Evolutionary conservation across 176 grass and related monocot species (phyloP).

Genomic region (Oropetium thomaeum): DNA sequence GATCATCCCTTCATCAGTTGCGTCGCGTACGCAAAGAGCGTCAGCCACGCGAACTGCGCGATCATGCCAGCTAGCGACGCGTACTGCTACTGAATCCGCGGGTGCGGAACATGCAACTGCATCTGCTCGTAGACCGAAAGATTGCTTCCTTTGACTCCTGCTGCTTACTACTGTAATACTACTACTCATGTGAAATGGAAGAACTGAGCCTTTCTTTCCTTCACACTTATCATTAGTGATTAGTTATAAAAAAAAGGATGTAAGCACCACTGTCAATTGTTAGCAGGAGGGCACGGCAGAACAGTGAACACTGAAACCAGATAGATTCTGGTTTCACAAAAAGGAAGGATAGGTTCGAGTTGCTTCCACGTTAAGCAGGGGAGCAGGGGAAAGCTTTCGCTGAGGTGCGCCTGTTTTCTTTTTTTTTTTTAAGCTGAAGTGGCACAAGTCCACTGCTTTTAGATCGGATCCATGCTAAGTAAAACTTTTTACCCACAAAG

Average conservation of each 20-base stretch:
- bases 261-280: neutral
- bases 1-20: neutral
- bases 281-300: neutral
- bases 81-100: constrained; percentile 13
- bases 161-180: neutral
- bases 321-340: neutral
- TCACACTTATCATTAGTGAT: neutral
- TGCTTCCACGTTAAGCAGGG: constrained; percentile 44
- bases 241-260: too few species aligned
- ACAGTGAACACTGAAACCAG: neutral
- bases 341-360: neutral
- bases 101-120: neutral
- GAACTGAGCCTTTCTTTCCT: neutral
- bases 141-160: constrained; percentile 20
- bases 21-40: neutral
- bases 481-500: constrained; percentile 34
- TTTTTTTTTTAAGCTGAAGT: neutral
- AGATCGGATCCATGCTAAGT: constrained; percentile 15
- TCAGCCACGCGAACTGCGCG: neutral
- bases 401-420: neutral
- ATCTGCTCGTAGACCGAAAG: neutral
- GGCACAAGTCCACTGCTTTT: neutral
- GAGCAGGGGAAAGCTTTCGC: neutral
- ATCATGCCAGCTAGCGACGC: constrained; percentile 3
- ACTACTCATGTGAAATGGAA: neutral